Percentiles rank a stretch among this genome's conserved stretches.
Conservation (phyloP, 1,139 yeast genomes). For the Pichia sp. region DNA sequence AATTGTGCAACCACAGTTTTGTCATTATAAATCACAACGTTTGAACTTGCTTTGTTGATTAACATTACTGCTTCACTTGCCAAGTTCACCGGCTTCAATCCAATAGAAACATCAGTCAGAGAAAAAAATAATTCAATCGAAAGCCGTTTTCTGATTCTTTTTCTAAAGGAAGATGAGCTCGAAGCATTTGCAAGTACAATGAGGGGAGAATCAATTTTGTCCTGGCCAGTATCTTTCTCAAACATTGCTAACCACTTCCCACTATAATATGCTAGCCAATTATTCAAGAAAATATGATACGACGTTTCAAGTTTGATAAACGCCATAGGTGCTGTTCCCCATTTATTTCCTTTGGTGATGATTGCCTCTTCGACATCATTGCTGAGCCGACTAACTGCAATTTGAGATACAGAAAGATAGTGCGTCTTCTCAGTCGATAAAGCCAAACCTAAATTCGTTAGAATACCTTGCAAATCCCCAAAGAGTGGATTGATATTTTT, state of each 20-base stretch:
- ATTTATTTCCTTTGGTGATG: slow-evolving; percentile 32
- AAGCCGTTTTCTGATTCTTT: not conserved
- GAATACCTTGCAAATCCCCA: slow-evolving; percentile 40
- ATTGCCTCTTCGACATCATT: slow-evolving; percentile 32
- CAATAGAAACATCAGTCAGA: slow-evolving; percentile 51
- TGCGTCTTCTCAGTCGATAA: slow-evolving; percentile 16
- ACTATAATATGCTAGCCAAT: slow-evolving; percentile 47
- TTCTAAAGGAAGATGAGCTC: not conserved
- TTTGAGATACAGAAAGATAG: slow-evolving; percentile 21
- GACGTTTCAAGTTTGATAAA: slow-evolving; percentile 32
- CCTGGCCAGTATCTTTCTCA: slow-evolving; percentile 20
- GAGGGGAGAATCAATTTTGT: not conserved
- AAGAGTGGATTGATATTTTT: slow-evolving; percentile 37
- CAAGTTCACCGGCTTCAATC: slow-evolving; percentile 57
- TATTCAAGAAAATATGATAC: slow-evolving; percentile 41
- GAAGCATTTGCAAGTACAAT: not conserved
- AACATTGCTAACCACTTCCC: slow-evolving; percentile 49
- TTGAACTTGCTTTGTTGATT: slow-evolving; percentile 51
- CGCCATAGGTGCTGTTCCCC: slow-evolving; percentile 36
- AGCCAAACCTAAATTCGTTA: slow-evolving; percentile 26
- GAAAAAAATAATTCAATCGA: slow-evolving; percentile 41
- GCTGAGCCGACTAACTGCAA: slow-evolving; percentile 15
- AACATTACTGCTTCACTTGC: slow-evolving; percentile 49
- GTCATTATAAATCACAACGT: slow-evolving; percentile 36
- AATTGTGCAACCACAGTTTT: slow-evolving; percentile 25